A percentile compares a stretch with the other conserved stretches of the same genome.
These are phyloP conservation scores for Ballota nigra DNA, from an alignment of 257 asterid genomes.

Conservation along the genomic window DNA sequence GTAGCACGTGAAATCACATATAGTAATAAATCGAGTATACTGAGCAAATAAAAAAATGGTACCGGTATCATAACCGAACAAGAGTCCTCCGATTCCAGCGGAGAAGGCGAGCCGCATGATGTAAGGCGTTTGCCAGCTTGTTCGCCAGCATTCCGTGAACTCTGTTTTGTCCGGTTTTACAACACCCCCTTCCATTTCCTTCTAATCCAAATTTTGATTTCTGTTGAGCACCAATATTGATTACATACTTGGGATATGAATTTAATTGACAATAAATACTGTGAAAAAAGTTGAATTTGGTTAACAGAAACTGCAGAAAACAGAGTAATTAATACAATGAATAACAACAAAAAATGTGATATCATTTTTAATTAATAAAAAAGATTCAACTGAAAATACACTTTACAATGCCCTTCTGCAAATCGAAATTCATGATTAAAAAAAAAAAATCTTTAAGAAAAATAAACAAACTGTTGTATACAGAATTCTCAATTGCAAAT, in stretches of 20 bases:
- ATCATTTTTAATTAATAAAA: no score
- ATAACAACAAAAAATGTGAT: neutral
- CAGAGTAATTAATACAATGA: neutral
- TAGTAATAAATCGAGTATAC: no score
- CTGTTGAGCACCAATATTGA: no score
- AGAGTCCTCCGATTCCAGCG: constrained; percentile 81
- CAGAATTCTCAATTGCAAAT: neutral
- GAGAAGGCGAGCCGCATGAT: constrained; percentile 77
- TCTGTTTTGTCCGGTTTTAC: constrained; percentile 54
- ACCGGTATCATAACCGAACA: constrained; percentile 86
- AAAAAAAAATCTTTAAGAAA: no score
- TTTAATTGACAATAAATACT: neutral
- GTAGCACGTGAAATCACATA: neutral
- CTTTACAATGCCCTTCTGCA: no score
- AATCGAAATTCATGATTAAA: no score
- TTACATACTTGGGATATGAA: no score
- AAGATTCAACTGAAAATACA: no score
- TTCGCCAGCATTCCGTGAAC: constrained; percentile 70
- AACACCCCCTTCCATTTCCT: constrained; percentile 59
- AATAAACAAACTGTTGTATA: neutral
- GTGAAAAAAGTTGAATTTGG: neutral
- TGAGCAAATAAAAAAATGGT: neutral
- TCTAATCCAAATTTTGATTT: no score
- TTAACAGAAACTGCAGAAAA: neutral
- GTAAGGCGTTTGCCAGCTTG: constrained; percentile 59